Base-by-base conservation (phyloP, 306 rosid species). In the Oxytropis ochrocephala region DNA sequence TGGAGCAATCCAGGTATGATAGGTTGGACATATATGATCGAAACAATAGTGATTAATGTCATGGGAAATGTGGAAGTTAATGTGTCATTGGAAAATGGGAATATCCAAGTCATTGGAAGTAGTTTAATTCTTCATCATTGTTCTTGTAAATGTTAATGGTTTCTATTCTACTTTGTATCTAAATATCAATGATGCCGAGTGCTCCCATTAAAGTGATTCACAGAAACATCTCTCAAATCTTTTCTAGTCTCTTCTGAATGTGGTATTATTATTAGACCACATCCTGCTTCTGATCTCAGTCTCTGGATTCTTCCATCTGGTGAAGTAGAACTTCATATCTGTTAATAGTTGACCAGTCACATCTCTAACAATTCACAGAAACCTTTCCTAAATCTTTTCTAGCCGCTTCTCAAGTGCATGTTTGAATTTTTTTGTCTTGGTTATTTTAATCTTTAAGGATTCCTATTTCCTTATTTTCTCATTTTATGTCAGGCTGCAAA, bases 1-100 rank as follows among this genome's bases (percentile, higher is more conserved):
- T 78, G 98, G 98, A 21, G 91, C 96, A 78, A 86, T 94, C 78
- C 97, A 85, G 96, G 98, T 87, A 71, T 71, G 42, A 46, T 43
- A 41, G 13, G 67, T 78, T 73, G 18, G 35, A 12, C 33, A 42
- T 51, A 32, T 64, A 11, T 53, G 67, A 53, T 55, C 50, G 12
- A 63, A 64, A 51, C n/a, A 0, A 50, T 18, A 50, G 63, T 13
- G 33, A 47, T 65, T 47, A 30, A 16, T 14, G 6, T 27, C 41
- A 27, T 38, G 35, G 13, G 63, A 11, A 6, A 61, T 38, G 35
- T 21, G 18, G 14, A 5, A 11, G 68, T 62, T 14, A 10, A 36
- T 61, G 33, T n/a, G 1, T 24, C 42, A 30, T 14, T 11, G 2
- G 12, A 61, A 62, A 32, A 32, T 16, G 24, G 9, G 11, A 11